These are phyloP conservation scores for Withania somnifera DNA, from an alignment of 305 asterid genomes.

Conservation along the genomic window DNA sequence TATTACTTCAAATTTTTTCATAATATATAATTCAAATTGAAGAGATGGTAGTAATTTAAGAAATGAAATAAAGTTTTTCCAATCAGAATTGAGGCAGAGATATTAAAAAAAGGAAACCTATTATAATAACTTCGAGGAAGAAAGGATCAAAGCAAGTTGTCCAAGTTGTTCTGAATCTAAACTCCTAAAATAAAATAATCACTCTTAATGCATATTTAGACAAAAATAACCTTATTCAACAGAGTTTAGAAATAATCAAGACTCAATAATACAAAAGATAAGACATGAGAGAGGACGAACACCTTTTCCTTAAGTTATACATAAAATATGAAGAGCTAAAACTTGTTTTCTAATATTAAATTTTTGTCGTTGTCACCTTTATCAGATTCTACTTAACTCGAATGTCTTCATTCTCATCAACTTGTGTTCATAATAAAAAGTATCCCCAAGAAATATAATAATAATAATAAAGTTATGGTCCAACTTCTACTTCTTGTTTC, in stretches of 20 bases:
- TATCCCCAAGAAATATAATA: neutral
- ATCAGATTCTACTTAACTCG: slow-evolving; percentile 45
- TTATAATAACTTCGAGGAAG: neutral
- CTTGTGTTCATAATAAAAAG: slow-evolving; percentile 11
- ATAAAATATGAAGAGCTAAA: neutral
- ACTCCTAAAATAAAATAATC: neutral
- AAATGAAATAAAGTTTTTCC: neutral
- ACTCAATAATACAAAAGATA: slow-evolving; percentile 11
- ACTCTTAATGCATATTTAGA: neutral
- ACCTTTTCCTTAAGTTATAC: neutral
- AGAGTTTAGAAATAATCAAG: neutral
- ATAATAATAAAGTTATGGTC: slow-evolving; percentile 3
- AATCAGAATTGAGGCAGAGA: neutral
- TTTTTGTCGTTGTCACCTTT: slow-evolving; percentile 17
- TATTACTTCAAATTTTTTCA: too few relatives aligned
- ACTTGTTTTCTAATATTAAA: slow-evolving; percentile 11
- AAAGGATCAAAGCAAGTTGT: neutral
- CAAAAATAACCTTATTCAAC: neutral
- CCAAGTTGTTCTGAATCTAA: neutral
- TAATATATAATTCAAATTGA: too few relatives aligned
- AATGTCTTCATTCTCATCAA: slow-evolving; percentile 45
- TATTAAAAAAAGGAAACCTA: neutral
- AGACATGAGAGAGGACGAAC: slow-evolving; percentile 13
- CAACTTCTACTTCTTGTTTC: slow-evolving; percentile 16
- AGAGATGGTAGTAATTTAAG: too few relatives aligned